Percentiles rank a stretch among this genome's conserved stretches.
Conservation (phyloP, 2,329 filamentous ascomycete species). For the Periconia macrospinosa region DNA sequence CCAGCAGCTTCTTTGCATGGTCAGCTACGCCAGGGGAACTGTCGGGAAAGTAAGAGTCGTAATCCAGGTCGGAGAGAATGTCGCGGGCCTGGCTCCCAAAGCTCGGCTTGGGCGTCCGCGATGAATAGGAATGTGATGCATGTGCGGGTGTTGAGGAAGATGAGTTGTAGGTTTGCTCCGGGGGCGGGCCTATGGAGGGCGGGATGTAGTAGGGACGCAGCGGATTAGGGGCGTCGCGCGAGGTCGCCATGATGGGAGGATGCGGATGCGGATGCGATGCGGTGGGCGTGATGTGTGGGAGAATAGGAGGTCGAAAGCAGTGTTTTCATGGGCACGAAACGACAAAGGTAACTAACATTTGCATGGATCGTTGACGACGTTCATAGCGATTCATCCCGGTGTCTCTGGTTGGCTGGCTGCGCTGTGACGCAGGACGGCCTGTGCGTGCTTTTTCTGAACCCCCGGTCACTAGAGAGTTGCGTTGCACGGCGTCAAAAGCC, state of each 20-base stretch:
- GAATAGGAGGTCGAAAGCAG: conserved; percentile 4
- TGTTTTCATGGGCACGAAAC: conserved; percentile 3
- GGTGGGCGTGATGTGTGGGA: background rate
- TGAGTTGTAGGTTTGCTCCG: conserved; percentile 45
- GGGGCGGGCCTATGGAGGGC: conserved; percentile 64
- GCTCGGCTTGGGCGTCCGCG: conserved; percentile 48
- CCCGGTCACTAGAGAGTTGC: too few species aligned
- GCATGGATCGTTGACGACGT: conserved; percentile 13
- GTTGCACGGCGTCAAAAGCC: too few species aligned
- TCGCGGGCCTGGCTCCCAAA: conserved; percentile 72
- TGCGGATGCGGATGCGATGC: background rate
- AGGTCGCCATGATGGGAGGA: conserved; percentile 43
- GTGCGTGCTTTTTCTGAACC: background rate
- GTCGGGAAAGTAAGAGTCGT: conserved; percentile 82
- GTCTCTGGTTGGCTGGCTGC: too few species aligned
- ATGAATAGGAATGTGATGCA: conserved; percentile 12
- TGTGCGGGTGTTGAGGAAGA: conserved; percentile 26
- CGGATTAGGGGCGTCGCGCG: conserved; percentile 59
- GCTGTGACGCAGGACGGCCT: background rate
- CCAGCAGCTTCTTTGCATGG: conserved; percentile 74
- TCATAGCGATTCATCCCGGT: background rate
- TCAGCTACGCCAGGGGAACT: conserved; percentile 69
- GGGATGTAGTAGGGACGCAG: conserved; percentile 73
- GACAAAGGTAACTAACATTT: background rate
- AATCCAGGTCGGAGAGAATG: conserved; percentile 88